Percentiles rank a stretch among this genome's conserved stretches.
phyloP scores from a whole-genome alignment of 75 land plant species.

The Sequoia sempervirens region DNA sequence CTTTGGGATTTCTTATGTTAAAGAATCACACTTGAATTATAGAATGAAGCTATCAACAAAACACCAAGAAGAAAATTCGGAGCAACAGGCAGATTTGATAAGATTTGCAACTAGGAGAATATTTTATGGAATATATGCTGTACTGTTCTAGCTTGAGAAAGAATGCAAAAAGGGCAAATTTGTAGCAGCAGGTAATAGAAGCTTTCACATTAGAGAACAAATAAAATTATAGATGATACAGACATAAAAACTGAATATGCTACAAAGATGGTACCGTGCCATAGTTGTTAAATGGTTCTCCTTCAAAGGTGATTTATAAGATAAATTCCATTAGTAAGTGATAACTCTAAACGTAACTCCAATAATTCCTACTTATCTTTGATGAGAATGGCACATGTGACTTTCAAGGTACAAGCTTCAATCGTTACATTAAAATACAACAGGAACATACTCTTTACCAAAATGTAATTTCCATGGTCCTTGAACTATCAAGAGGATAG shows the following conservation, averaged over 20 bases:
- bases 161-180: not conserved
- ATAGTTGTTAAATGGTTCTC: not conserved
- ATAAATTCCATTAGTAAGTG: not conserved
- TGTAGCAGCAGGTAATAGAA: not conserved
- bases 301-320: not conserved
- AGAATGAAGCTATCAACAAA: not conserved
- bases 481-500: not conserved
- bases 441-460: not conserved
- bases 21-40: not conserved
- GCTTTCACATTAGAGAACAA: not conserved
- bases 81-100: not conserved
- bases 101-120: not conserved
- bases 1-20: not conserved
- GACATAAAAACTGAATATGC: not conserved
- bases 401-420: not conserved
- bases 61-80: not conserved
- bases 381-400: not conserved
- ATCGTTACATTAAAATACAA: not conserved
- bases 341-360: not conserved
- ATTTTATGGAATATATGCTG: not conserved
- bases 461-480: not conserved
- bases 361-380: not conserved
- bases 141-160: not conserved
- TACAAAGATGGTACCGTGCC: not conserved
- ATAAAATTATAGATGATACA: not conserved